These are phyloP conservation scores for Thalassia testudinum DNA, from an alignment of 116 monocot genomes.

Conservation along the genomic window DNA sequence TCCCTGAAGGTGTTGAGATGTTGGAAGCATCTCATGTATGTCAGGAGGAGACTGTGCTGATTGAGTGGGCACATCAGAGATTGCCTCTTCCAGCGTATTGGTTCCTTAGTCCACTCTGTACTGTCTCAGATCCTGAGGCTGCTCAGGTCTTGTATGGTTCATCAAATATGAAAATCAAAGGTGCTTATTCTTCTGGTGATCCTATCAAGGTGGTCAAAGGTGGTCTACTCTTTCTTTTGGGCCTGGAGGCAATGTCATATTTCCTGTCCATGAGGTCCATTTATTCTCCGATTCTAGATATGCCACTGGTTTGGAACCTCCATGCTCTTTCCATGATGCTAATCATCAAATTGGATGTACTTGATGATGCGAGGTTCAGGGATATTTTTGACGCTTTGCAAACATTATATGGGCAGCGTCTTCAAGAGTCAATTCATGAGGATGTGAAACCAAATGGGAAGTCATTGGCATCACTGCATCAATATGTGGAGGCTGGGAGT, in stretches of 20 bases:
- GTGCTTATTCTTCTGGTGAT: constrained; percentile 9
- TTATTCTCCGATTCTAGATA: constrained; percentile 21
- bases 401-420: constrained; percentile 47
- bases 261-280: constrained; percentile 6
- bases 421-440: constrained; percentile 14
- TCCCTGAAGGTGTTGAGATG: constrained; percentile 49
- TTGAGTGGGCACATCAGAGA: constrained; percentile 78
- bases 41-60: constrained; percentile 19
- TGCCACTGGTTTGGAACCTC: constrained; percentile 77
- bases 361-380: constrained; percentile 54
- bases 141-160: constrained; percentile 6
- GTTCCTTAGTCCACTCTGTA: constrained; percentile 83
- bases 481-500: too few relatives aligned
- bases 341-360: constrained; percentile 41
- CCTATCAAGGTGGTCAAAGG: constrained; percentile 31
- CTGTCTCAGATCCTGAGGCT: constrained; percentile 7
- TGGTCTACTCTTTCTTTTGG: constrained; percentile 70
- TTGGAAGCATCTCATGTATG: constrained; percentile 8
- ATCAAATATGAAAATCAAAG: constrained; percentile 9
- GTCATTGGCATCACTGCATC: too few relatives aligned
- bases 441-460: too few relatives aligned
- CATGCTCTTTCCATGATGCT: constrained; percentile 73
- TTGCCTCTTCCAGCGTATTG: constrained; percentile 80
- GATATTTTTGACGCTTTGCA: constrained; percentile 61
- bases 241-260: constrained; percentile 53